Percentiles rank a stretch among this genome's conserved stretches.
Conservation (phyloP, 495 filamentous ascomycete species). For the Articulospora tetracladia region DNA sequence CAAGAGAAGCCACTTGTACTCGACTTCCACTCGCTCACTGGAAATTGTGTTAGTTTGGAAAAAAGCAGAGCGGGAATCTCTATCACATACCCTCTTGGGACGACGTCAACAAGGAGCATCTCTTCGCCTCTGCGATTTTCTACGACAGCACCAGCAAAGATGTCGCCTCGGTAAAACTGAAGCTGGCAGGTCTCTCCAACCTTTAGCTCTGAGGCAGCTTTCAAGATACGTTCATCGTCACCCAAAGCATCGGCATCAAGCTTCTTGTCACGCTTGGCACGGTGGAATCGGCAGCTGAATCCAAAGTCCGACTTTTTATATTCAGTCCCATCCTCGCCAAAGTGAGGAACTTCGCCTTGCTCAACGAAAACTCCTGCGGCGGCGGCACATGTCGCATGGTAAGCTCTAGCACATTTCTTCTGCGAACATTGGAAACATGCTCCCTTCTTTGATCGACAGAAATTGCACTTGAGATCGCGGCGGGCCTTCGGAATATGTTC, state of each 20-base stretch:
- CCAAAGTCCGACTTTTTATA: conserved; percentile 87
- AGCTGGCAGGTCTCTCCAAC: conserved; percentile 80
- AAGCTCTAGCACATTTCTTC: conserved; percentile 90
- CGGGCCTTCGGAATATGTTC: conserved; percentile 80
- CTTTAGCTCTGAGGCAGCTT: conserved; percentile 63
- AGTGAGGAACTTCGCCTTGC: conserved; percentile 76
- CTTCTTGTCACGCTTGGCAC: conserved; percentile 76
- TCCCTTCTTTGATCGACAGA: conserved; percentile 88
- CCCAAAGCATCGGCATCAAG: conserved; percentile 62
- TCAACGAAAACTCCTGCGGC: conserved; percentile 91
- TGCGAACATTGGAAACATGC: conserved; percentile 96
- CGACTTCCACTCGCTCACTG: conserved; percentile 61
- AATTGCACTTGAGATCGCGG: conserved; percentile 87
- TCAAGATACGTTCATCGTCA: conserved; percentile 63
- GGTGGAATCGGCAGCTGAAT: conserved; percentile 90
- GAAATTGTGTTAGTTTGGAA: conserved; percentile 17
- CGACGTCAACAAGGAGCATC: conserved; percentile 72
- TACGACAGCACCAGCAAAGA: conserved; percentile 85
- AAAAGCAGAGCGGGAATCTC: conserved; percentile 7
- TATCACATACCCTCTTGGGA: conserved; percentile 70
- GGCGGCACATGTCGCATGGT: conserved; percentile 91
- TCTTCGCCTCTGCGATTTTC: conserved; percentile 79
- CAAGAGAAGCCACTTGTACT: conserved; percentile 73
- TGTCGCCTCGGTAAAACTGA: conserved; percentile 78
- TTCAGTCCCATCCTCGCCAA: conserved; percentile 85